Evolutionary conservation across 2,329 filamentous ascomycete genomes (phyloP), one percentile per base, ranked within the genome.

Genomic region (Calonectria pseudoturangicola): DNA sequence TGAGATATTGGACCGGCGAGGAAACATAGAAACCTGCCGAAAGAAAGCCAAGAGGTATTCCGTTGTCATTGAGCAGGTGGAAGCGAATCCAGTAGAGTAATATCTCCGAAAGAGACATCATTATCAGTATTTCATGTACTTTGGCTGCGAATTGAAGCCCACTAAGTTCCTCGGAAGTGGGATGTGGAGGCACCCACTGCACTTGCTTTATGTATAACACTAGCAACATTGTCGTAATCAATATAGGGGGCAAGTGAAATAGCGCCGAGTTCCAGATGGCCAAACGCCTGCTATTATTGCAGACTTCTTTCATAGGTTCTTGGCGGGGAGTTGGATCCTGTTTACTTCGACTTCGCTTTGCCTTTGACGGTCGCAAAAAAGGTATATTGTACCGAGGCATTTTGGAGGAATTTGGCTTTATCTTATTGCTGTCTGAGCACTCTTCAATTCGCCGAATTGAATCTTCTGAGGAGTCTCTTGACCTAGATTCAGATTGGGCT

Each of bases 131-230:
- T 27, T 71, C 69, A 10, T 71, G 69, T 2, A 45, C 54, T 27
- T 71, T 71, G 33, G 69, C 69, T 25, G 63, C 69, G 47, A 67
- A 71, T 27, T 71, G 69, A 21, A 71, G 64, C n/a, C 51, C 64
- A 25, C 43, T 60, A 16, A 68, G 41, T 9, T 72, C 48, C 10
- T 58, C 28, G 2, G 58, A 7, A 21, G 65, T 72, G n/a, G 70
- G 65, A 47, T 64, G 64, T 2, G 30, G 33, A 5, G 33, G 16
- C 21, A n/a, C 25, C 70, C 70, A 72, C 28, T 63, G 47, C 0
- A 65, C 25, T 13, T 64, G 33, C 16, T 30, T 65, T 13, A 60
- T n/a, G 25, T 72, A 51, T 1, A 72, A 10, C 4, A 6, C 48
- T 1, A 56, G 21, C 7, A 72, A 48, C 1, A 45, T 54, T n/a